phyloP scores from a whole-genome alignment of 176 grass and related monocot species.

The Melocanna baccifera region DNA sequence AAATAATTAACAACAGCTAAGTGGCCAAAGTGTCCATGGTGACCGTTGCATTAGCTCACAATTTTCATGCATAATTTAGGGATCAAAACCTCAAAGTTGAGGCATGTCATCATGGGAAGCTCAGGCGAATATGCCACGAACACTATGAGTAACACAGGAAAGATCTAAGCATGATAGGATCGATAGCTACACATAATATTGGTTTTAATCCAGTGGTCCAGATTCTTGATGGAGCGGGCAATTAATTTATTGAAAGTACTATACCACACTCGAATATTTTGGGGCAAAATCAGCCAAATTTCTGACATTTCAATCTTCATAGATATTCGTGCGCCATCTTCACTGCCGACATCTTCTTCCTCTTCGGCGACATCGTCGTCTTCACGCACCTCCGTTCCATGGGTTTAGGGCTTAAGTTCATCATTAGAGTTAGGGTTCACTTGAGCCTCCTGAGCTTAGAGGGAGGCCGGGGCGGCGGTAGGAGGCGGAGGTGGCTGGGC shows the following conservation, averaged over 20 bases:
- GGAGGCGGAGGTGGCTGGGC: too few relatives aligned
- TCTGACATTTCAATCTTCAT: too few relatives aligned
- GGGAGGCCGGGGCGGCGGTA: too few relatives aligned
- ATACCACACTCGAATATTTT: too few relatives aligned
- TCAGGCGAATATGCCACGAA: constrained; percentile 34
- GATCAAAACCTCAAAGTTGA: neutral
- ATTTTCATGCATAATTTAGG: constrained; percentile 9
- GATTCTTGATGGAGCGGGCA: neutral
- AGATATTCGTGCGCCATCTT: too few relatives aligned
- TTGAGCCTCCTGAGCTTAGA: too few relatives aligned
- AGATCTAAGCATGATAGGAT: constrained; percentile 10
- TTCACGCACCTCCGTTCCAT: too few relatives aligned
- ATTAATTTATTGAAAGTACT: neutral
- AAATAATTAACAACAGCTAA: neutral
- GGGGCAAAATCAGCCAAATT: too few relatives aligned
- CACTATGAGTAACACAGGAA: constrained; percentile 7
- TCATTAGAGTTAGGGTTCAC: too few relatives aligned
- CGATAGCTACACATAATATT: constrained; percentile 13
- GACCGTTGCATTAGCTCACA: constrained; percentile 17
- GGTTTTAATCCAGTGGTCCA: constrained; percentile 25
- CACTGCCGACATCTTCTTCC: too few relatives aligned
- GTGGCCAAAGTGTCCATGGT: constrained; percentile 6
- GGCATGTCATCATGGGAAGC: constrained; percentile 2
- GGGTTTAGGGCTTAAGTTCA: too few relatives aligned
- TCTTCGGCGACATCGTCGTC: too few relatives aligned